Evolutionary conservation across 345 rosid species (phyloP), one percentile per base, ranked within the genome.

Genomic region (Brassica carinata): DNA sequence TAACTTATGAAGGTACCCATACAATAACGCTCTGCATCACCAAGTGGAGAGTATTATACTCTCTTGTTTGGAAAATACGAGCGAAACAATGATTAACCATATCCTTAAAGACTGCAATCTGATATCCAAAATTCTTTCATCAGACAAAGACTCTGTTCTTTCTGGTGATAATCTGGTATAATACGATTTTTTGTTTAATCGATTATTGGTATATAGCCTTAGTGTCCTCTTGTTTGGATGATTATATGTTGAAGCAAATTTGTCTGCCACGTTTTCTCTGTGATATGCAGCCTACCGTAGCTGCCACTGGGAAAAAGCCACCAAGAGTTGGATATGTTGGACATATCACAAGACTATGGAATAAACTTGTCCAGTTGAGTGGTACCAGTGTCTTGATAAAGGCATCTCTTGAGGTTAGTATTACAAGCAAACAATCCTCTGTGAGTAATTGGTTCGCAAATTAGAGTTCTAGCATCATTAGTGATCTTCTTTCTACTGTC

Each of bases 1-100:
- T 65, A 66, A 77, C 74, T 78, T 58, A 36, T 86, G 82, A 85
- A 96, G 99, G 92, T 96, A 96, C 76, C 99, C 97, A 2, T 96
- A 81, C 87, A 96, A 94, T 80, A 96, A 96, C 78, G 97, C 97
- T 19, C 77, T 96, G 84, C 99, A 96, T 85, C 98, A 94, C 87
- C 98, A 94, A 68, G 96, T 92, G 53, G 99, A 96, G 85, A 96
- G 92, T 82, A 89, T 94, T 69, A 81, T 94, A 76, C 74, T 87
- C 55, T 92, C 97, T 15, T 96, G 99, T 83, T 81, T 92, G 87
- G 97, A 94, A 82, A 90, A 87, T 75, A 94, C 87, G 87, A 89
- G 84, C 27, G 87, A 87, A 7, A 51, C 78, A 23, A 82, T 92
- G 85, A 84, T 91, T 69, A 87, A 87, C 81, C 92, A 96, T 84